Base-by-base conservation (phyloP, 2,329 filamentous ascomycete genomes). In the Aureobasidium namibiae region DNA sequence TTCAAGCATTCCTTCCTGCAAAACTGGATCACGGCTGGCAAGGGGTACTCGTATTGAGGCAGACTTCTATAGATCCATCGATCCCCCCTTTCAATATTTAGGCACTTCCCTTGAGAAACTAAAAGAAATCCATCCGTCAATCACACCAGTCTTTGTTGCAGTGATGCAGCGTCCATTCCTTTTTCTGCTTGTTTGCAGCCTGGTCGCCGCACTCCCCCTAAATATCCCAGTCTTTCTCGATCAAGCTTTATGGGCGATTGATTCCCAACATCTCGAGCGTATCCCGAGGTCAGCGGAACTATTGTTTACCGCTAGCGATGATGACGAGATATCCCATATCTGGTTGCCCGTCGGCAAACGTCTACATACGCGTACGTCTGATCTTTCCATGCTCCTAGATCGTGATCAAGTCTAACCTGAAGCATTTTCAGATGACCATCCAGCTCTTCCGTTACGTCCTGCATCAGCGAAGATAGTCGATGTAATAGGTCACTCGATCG, bases 321-420 rank as follows among this genome's bases (percentile, higher is more conserved):
- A 63, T 33, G 63, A 60, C 21, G 60, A 65, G n/a, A 61, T 65
- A 21, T 45, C 61, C 41, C 69, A 69, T 60, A 50, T 68, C 13
- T 71, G 67, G 69, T 46, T 71, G 38, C 69, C 69, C 8, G 48
- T 70, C n/a, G 64, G 66, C 13, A 58, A 63, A 59, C 63, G 63
- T 13, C 46, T 70, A 11, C 65, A 60, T 23, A 66, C 64, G 18
- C 65, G 69, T 70, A 61, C 9, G 33, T 52, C 0, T 6, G 29
- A 66, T 63, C 8, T n/a, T 23, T 1, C 36, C 3, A 33, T 48
- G 39, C 26, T 21, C n/a, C 18, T 13, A 14, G 7, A 29, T 13
- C 21, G 31, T 29, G 4, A 52, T 26, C 14, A 44, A 14, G 26
- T 11, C 42, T 59, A 21, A 59, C 26, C 4, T 7, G 16, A 13